Conservation (phyloP, 345 rosid species). For the Sisymbrium irio region DNA sequence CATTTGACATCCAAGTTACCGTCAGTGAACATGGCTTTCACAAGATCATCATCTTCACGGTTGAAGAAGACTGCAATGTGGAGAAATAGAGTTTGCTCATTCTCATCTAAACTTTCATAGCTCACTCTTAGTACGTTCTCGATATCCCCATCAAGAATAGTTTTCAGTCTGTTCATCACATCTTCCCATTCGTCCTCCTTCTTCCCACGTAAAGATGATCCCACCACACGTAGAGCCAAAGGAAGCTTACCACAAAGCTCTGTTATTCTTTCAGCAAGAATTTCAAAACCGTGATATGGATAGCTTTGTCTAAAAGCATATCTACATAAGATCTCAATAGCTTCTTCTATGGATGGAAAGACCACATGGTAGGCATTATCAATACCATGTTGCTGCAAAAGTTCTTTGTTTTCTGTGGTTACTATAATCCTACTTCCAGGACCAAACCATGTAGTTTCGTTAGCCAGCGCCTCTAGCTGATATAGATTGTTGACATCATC, state of each 20-base stretch:
- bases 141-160: constrained; percentile 15
- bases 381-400: background rate
- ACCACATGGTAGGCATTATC: background rate
- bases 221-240: background rate
- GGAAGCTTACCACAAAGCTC: background rate
- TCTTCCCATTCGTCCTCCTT: background rate
- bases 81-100: constrained; percentile 25
- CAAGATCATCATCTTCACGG: background rate
- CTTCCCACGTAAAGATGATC: background rate
- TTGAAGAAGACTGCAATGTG: constrained; percentile 38
- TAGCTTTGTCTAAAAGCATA: background rate
- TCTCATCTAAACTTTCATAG: constrained; percentile 25
- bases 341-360: background rate
- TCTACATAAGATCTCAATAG: background rate
- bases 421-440: background rate
- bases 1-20: background rate
- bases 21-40: background rate
- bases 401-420: background rate
- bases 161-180: background rate
- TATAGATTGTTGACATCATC: background rate
- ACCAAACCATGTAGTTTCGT: background rate
- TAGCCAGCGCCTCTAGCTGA: background rate
- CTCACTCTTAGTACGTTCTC: constrained; percentile 14
- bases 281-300: background rate
- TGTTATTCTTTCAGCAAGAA: background rate